phyloP scores from a whole-genome alignment of 371 early-diverging fungal genomes.

The Homolaphlyctis polyrhiza region DNA sequence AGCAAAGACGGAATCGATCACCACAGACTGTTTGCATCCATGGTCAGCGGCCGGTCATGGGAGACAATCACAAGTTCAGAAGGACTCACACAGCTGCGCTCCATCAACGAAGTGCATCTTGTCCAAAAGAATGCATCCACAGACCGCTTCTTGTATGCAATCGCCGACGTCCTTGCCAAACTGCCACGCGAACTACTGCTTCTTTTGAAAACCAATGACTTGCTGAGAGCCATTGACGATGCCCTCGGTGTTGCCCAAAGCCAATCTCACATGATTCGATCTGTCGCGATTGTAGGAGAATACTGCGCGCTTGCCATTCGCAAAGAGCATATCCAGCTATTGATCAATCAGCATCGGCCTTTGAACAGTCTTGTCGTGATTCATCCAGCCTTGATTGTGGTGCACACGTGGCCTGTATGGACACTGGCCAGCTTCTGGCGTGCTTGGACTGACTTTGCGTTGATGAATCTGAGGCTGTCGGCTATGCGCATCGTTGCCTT shows the following conservation, averaged over 20 bases:
- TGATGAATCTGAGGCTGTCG: no score
- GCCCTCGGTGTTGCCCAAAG: background rate
- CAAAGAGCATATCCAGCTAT: no score
- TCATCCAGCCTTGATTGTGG: no score
- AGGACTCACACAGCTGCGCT: background rate
- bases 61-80: constrained; percentile 54
- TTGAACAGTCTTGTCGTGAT: no score
- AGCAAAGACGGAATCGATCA: constrained; percentile 43
- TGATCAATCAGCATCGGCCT: no score
- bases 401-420: no score
- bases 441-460: no score
- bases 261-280: no score
- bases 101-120: background rate
- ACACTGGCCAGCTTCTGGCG: no score
- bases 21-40: constrained; percentile 76
- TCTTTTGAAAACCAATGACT: background rate
- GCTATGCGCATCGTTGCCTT: no score
- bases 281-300: no score
- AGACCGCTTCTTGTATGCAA: background rate
- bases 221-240: background rate
- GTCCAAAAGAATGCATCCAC: background rate
- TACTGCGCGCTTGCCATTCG: no score
- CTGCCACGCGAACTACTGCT: background rate
- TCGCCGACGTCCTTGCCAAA: background rate
- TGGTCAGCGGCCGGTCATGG: constrained; percentile 86